Evolutionary conservation across 225 moss, liverwort and hornwort genomes (phyloP), one percentile per base, ranked within the genome.

Genomic region (Ulota crispa): DNA sequence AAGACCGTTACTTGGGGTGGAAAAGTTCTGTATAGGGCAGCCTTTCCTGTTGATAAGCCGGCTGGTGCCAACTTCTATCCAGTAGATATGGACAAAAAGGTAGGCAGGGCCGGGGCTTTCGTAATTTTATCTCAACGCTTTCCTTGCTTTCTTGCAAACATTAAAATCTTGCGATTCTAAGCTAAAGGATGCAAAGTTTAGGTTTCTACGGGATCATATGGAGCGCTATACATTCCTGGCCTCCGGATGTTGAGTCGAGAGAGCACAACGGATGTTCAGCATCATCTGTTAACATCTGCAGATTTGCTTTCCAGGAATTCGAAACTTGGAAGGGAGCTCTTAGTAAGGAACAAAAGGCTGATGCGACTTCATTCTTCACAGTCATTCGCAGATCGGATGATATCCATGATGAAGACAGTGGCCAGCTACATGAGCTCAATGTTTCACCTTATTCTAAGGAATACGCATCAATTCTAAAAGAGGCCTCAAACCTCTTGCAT

Each of bases 1-100:
- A 91, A 86, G 73, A 71, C 76, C 34, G 84, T 89, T 23, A 70
- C 93, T 75, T 87, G 93, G 80, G 86, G 82, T 82, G 86, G 88
- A 37, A 89, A 89, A 43, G 78, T 95, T 70, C 78, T 86, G 37
- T 98, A 92, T 72, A 98, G 84, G 81, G 91, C 91, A 55, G 92
- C 95, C 62, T 98, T 95, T 78, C 97, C 97, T 77, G 60, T 70
- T 54, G 36, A 37, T 65, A 98, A 98, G 82, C 74, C 90, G 57
- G 78, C 83, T 67, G 88, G 90, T 77, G 97, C 95, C 50, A 98
- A 92, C 64, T 98, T 98, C 64, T 98, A 98, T 82, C 97, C 97
- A 78, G 87, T 73, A 76, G 97, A 98, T 81, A 93, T 98, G 94
- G 95, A 93, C 84, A 91, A 90, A 75, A 66, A 87, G 95, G 97